These are phyloP conservation scores for Capsicum pubescens DNA, from an alignment of 257 asterid genomes.

Conservation along the genomic window DNA sequence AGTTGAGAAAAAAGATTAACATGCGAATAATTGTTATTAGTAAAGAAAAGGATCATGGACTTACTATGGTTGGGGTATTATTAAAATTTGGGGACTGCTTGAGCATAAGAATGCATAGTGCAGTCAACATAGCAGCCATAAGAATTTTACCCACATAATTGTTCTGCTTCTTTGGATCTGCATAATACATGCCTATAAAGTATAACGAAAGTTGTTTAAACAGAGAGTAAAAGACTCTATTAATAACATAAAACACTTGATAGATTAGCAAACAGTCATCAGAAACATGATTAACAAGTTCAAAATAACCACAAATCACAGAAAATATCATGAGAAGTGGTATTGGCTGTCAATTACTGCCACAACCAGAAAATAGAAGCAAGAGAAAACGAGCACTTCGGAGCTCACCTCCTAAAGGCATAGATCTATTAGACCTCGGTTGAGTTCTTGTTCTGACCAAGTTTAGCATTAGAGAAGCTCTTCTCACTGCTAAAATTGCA, in stretches of 20 bases:
- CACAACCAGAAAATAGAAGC: not conserved
- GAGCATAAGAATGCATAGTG: slow-evolving; percentile 52
- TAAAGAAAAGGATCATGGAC: slow-evolving; percentile 22
- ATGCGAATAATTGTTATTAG: too few relatives aligned
- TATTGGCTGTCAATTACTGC: not conserved
- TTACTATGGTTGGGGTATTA: slow-evolving; percentile 43
- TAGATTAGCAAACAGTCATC: not conserved
- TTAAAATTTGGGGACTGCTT: slow-evolving; percentile 51
- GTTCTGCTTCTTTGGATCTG: slow-evolving; percentile 75
- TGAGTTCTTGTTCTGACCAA: slow-evolving; percentile 42
- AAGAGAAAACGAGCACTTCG: not conserved
- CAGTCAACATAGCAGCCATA: slow-evolving; percentile 48
- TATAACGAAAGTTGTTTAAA: not conserved
- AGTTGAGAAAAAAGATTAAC: not conserved
- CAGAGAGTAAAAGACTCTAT: not conserved
- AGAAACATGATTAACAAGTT: not conserved
- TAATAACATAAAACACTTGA: not conserved
- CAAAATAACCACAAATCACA: too few relatives aligned
- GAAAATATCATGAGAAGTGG: not conserved
- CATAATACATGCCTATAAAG: slow-evolving; percentile 78
- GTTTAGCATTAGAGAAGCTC: slow-evolving; percentile 35
- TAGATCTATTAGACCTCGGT: slow-evolving; percentile 41
- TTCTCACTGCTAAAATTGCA: slow-evolving; percentile 21
- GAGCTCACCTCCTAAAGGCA: slow-evolving; percentile 62
- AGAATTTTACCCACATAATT: slow-evolving; percentile 51